Evolutionary conservation across 1,284 basidiomycete species (phyloP).

Genomic region (Boletus smithii): DNA sequence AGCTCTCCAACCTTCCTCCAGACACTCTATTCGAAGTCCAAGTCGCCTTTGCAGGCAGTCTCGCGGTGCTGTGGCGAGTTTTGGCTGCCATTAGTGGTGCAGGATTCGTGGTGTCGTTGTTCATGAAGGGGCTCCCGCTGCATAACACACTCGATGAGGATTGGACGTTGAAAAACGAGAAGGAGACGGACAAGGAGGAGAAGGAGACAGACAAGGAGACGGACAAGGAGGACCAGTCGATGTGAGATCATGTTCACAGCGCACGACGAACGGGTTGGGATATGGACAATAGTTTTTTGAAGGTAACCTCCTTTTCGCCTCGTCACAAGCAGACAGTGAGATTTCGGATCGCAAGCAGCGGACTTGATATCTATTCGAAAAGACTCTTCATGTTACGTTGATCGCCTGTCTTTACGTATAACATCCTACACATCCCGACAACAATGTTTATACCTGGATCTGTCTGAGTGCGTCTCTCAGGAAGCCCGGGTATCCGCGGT

Average conservation of each 20-base stretch:
- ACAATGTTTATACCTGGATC: background rate
- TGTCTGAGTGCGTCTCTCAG: conserved; percentile 11
- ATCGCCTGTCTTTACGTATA: too few relatives aligned
- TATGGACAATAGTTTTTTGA: background rate
- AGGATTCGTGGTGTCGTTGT: conserved; percentile 7
- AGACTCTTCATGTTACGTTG: too few relatives aligned
- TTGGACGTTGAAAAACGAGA: background rate
- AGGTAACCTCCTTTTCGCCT: too few relatives aligned
- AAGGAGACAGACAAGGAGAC: too few relatives aligned
- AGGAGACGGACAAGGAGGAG: too few relatives aligned
- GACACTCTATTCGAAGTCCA: background rate
- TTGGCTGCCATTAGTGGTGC: background rate
- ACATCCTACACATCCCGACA: too few relatives aligned
- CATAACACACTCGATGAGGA: background rate
- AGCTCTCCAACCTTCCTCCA: conserved; percentile 1
- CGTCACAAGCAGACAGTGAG: background rate
- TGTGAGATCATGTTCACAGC: background rate
- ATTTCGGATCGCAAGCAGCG: too few relatives aligned
- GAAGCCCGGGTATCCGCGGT: conserved; percentile 11
- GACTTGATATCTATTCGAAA: too few relatives aligned
- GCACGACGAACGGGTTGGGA: background rate
- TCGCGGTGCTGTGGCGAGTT: conserved; percentile 10
- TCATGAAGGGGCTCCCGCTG: conserved; percentile 6
- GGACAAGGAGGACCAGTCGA: too few relatives aligned
- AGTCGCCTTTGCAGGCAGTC: conserved; percentile 12